These are phyloP conservation scores for Linanthus parryae DNA, from an alignment of 148 eudicot species.

Conservation along the genomic window DNA sequence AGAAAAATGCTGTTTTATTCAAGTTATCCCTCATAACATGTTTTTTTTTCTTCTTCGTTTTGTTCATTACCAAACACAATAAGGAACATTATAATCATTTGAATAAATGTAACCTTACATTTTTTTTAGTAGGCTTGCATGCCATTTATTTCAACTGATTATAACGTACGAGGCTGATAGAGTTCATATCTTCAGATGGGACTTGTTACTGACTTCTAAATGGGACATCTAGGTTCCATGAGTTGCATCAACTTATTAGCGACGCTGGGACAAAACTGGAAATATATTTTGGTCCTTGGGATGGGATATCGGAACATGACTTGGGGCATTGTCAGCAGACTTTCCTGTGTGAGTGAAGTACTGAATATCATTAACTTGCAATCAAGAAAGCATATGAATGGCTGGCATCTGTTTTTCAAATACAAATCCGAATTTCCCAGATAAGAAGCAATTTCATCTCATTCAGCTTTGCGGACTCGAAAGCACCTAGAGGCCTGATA, in stretches of 20 bases:
- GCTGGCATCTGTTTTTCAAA: constrained; percentile 37
- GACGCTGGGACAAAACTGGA: constrained; percentile 74
- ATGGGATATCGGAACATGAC: constrained; percentile 8
- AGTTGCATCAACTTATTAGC: constrained; percentile 57
- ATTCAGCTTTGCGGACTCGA: too few species aligned
- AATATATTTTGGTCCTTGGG: constrained; percentile 71
- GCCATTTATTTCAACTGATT: constrained; percentile 16
- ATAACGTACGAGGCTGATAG: constrained; percentile 82
- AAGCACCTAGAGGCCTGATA: too few species aligned
- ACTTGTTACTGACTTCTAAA: constrained; percentile 74
- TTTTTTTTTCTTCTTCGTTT: too few species aligned
- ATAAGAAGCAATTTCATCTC: too few species aligned
- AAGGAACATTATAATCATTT: too few species aligned
- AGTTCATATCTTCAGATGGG: constrained; percentile 65
- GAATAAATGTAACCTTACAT: too few species aligned
- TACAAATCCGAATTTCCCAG: constrained; percentile 15
- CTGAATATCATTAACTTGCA: constrained; percentile 74
- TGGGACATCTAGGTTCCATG: constrained; percentile 73
- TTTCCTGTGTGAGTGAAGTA: constrained; percentile 62
- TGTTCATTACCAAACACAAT: too few species aligned
- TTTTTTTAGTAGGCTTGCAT: too few species aligned
- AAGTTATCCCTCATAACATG: too few species aligned
- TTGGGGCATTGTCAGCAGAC: constrained; percentile 73
- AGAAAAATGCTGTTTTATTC: too few species aligned
- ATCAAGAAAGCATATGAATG: constrained; percentile 76